phyloP scores from a whole-genome alignment of 306 rosid species.

The Spatholobus suberectus region DNA sequence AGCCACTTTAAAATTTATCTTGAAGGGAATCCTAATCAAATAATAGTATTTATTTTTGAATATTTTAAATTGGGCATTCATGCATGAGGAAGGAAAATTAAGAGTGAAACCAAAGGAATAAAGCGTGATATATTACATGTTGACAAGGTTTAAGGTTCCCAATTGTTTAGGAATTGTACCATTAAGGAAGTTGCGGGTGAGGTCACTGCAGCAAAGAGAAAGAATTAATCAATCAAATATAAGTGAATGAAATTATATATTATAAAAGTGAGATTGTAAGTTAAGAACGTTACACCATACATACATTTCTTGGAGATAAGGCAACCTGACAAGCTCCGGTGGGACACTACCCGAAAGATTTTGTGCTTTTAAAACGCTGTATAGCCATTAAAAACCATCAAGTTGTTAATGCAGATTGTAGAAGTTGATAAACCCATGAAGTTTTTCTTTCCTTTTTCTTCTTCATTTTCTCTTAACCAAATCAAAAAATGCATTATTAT shows the following conservation, averaged over 20 bases:
- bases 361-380: slow-evolving; percentile 51
- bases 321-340: slow-evolving; percentile 44
- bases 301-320: slow-evolving; percentile 59
- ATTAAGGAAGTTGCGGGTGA: slow-evolving; percentile 61
- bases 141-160: slow-evolving; percentile 51
- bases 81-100: background rate
- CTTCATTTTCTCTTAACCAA: background rate
- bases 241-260: background rate
- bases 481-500: too few relatives aligned
- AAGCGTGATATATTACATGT: slow-evolving; percentile 48
- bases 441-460: background rate
- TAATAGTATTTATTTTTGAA: background rate
- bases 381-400: background rate
- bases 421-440: background rate
- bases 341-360: slow-evolving; percentile 59
- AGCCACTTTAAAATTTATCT: background rate
- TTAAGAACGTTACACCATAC: slow-evolving; percentile 14
- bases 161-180: slow-evolving; percentile 66
- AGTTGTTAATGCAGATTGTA: background rate
- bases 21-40: background rate
- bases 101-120: background rate
- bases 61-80: background rate
- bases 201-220: slow-evolving; percentile 48
- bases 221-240: background rate
- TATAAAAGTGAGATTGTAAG: background rate